These are phyloP conservation scores for Hypomyces perniciosus DNA, from an alignment of 2,329 filamentous ascomycete genomes.

Conservation along the genomic window DNA sequence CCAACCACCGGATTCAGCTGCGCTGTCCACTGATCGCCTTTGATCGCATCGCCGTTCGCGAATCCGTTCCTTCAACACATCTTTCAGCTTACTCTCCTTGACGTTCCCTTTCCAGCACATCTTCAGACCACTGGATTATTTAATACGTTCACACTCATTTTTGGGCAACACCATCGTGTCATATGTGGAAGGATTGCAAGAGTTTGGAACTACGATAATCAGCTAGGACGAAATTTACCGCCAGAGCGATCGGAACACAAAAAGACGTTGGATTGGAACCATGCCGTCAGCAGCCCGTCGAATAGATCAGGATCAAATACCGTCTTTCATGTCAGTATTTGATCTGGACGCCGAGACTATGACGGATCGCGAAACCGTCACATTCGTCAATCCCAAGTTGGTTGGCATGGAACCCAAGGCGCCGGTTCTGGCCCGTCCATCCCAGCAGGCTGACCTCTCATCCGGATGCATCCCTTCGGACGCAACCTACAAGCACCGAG, in stretches of 20 bases:
- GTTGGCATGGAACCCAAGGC: slow-evolving; percentile 40
- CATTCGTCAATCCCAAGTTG: slow-evolving; percentile 48
- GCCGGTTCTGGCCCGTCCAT: slow-evolving; percentile 31
- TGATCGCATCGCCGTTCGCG: slow-evolving; percentile 14
- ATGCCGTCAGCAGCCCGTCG: slow-evolving; percentile 59
- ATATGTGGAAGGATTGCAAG: not conserved
- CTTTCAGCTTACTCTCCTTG: slow-evolving; percentile 9
- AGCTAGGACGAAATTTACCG: slow-evolving; percentile 17
- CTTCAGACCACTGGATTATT: slow-evolving; percentile 8
- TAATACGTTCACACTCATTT: not conserved
- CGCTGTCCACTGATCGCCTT: slow-evolving; percentile 37
- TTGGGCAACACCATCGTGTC: not conserved
- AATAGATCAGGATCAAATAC: slow-evolving; percentile 64
- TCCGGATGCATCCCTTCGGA: slow-evolving; percentile 39
- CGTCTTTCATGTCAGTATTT: slow-evolving; percentile 71
- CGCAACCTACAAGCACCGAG: slow-evolving; percentile 61
- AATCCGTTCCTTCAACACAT: slow-evolving; percentile 18
- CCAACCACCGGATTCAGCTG: slow-evolving; percentile 44
- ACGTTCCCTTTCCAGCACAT: slow-evolving; percentile 12
- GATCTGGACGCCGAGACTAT: slow-evolving; percentile 55
- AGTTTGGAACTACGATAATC: slow-evolving; percentile 9
- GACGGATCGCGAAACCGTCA: slow-evolving; percentile 48
- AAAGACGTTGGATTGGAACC: slow-evolving; percentile 23
- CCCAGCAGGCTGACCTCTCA: slow-evolving; percentile 32
- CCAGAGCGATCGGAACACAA: not conserved